A percentile compares a stretch with the other conserved stretches of the same genome.
Evolutionary conservation across 768 basidiomycete species (phyloP).

Genomic region (Galerina marginata): DNA sequence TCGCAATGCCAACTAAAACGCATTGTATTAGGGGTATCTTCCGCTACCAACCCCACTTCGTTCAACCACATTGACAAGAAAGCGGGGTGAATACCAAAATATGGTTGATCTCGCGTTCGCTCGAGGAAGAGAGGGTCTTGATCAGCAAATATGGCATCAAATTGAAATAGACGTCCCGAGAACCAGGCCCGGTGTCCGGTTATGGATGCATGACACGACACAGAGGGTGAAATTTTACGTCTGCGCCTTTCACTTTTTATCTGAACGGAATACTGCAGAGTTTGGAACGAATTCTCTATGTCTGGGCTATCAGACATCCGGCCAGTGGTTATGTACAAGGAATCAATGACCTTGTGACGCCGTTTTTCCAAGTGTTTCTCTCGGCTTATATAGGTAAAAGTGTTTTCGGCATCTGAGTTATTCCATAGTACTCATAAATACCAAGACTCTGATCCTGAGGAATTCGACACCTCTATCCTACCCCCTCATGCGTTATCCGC

Average conservation of each 20-base stretch:
- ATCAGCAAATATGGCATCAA: slow-evolving; percentile 99
- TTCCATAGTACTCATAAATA: slow-evolving; percentile 8
- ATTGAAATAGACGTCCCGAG: slow-evolving; percentile 98
- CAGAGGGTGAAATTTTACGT: slow-evolving; percentile 69
- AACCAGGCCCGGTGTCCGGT: slow-evolving; percentile 85
- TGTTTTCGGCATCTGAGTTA: slow-evolving; percentile 1
- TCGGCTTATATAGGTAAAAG: slow-evolving; percentile 86
- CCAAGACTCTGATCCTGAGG: slow-evolving; percentile 88
- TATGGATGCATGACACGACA: slow-evolving; percentile 92
- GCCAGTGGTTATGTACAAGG: slow-evolving; percentile 99
- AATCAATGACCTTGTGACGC: slow-evolving; percentile 97
- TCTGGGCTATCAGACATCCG: slow-evolving; percentile 99
- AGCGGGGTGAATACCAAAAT: slow-evolving; percentile 90
- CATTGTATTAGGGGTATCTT: slow-evolving; percentile 77
- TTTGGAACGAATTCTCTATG: slow-evolving; percentile 93
- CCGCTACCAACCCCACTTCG: slow-evolving; percentile 84
- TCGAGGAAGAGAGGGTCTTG: slow-evolving; percentile 81
- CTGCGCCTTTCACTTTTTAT: slow-evolving; percentile 2
- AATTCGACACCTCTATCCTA: slow-evolving; percentile 80
- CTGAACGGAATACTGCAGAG: slow-evolving; percentile 55
- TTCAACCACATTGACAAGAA: slow-evolving; percentile 77
- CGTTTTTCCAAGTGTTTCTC: slow-evolving; percentile 97
- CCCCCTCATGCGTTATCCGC: slow-evolving; percentile 76
- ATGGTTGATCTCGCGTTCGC: slow-evolving; percentile 91
- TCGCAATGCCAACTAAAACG: slow-evolving; percentile 8